These are phyloP conservation scores for Vitis amurensis DNA, from an alignment of 164 flowering plant species.

Conservation along the genomic window DNA sequence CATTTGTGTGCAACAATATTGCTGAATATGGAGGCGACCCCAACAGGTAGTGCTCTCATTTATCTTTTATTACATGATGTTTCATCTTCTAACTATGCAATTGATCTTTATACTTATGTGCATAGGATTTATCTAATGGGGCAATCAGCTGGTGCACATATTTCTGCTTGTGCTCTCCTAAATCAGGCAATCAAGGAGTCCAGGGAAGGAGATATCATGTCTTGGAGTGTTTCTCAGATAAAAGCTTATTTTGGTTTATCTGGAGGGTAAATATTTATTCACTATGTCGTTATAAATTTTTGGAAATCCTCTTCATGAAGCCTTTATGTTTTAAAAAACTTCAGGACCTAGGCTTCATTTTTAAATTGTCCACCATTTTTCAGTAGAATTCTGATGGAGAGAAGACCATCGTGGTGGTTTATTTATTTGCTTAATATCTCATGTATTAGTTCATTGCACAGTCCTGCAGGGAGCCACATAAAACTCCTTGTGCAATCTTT, in stretches of 20 bases:
- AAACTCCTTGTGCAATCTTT: no score
- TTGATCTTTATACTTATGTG: constrained; percentile 2
- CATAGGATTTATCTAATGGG: constrained; percentile 88
- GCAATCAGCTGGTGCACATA: constrained; percentile 99
- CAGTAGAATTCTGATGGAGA: no score
- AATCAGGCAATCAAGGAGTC: constrained; percentile 83
- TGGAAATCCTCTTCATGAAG: neutral
- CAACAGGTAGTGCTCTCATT: constrained; percentile 48
- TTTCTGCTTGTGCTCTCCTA: constrained; percentile 84
- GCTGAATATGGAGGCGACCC: constrained; percentile 97
- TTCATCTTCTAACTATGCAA: neutral
- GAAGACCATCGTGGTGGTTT: no score
- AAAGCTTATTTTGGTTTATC: constrained; percentile 95
- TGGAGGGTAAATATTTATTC: constrained; percentile 70
- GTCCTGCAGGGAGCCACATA: no score
- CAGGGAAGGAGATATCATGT: constrained; percentile 40
- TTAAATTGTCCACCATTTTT: no score
- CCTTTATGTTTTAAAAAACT: no score
- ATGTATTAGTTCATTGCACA: no score
- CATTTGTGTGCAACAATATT: constrained; percentile 82
- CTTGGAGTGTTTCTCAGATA: constrained; percentile 86
- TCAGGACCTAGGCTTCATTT: no score
- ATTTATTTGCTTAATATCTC: no score
- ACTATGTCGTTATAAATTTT: neutral
- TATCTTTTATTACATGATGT: neutral